These are phyloP conservation scores for Adiantum capillusveneris DNA, from an alignment of 75 land plant species.

Conservation along the genomic window DNA sequence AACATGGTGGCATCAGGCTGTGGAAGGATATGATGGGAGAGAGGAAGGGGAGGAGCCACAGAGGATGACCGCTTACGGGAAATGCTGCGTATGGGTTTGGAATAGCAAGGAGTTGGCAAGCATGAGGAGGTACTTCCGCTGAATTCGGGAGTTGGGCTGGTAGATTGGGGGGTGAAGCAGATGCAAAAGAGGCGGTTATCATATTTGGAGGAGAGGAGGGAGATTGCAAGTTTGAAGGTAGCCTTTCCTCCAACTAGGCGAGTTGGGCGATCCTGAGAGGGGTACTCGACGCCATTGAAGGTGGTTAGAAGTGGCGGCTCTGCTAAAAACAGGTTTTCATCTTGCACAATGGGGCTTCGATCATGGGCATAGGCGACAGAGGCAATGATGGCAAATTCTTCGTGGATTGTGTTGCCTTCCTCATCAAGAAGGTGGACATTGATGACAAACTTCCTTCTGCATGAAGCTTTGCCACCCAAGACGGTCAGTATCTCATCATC, in stretches of 20 bases:
- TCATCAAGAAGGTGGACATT: conserved; percentile 33
- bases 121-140: neutral
- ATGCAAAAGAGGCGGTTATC: conserved; percentile 35
- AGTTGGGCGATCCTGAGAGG: conserved; percentile 32
- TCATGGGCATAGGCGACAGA: conserved; percentile 36
- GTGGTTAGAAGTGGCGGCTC: conserved; percentile 34
- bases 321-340: conserved; percentile 6
- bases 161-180: conserved; percentile 27
- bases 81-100: conserved; percentile 38
- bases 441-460: conserved; percentile 29
- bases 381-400: conserved; percentile 25
- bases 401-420: conserved; percentile 19
- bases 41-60: neutral
- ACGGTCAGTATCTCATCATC: conserved; percentile 14
- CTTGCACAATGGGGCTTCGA: conserved; percentile 22
- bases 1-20: neutral
- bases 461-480: conserved; percentile 33
- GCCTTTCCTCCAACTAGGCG: conserved; percentile 30
- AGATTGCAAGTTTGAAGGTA: conserved; percentile 35
- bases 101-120: conserved; percentile 18
- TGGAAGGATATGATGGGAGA: neutral
- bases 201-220: conserved; percentile 32
- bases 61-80: conserved; percentile 21
- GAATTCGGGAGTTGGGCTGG: neutral
- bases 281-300: conserved; percentile 39